Percentiles rank a stretch among this genome's conserved stretches.
Evolutionary conservation across 768 basidiomycete species (phyloP).

Genomic region (Lactarius psammicola): DNA sequence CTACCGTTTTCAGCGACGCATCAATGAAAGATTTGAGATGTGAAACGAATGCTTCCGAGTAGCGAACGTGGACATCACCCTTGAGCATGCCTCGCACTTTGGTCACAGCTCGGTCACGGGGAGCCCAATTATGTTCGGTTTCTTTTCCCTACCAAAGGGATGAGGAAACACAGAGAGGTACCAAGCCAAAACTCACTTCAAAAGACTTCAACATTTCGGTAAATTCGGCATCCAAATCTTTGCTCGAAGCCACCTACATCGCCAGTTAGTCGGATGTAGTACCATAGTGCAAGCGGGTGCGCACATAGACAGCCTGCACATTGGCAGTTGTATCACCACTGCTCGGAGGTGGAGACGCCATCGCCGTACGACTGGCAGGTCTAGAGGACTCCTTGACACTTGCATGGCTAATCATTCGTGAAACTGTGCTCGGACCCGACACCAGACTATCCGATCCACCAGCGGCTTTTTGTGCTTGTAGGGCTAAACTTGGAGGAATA

Average conservation of each 20-base stretch:
- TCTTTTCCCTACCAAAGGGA: slow-evolving; percentile 75
- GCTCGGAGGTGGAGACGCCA: slow-evolving; percentile 41
- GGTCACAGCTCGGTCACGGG: slow-evolving; percentile 72
- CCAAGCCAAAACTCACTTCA: slow-evolving; percentile 50
- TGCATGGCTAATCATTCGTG: slow-evolving; percentile 50
- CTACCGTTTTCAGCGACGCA: slow-evolving; percentile 79
- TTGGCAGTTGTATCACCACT: slow-evolving; percentile 44
- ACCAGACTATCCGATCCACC: slow-evolving; percentile 23
- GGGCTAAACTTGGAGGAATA: slow-evolving; percentile 69
- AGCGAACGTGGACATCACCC: slow-evolving; percentile 76
- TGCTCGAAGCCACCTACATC: slow-evolving; percentile 72
- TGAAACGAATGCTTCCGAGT: slow-evolving; percentile 68
- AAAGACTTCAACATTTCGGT: slow-evolving; percentile 74
- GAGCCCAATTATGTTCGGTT: slow-evolving; percentile 93
- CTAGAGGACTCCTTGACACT: slow-evolving; percentile 51
- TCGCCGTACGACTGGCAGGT: slow-evolving; percentile 60
- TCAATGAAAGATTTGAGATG: slow-evolving; percentile 80
- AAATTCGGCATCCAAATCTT: slow-evolving; percentile 87
- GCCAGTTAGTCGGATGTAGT: slow-evolving; percentile 2
- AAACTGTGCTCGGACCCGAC: slow-evolving; percentile 35
- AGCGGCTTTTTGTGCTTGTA: slow-evolving; percentile 52
- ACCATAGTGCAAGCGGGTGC: slow-evolving; percentile 32
- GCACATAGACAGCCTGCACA: slow-evolving; percentile 67
- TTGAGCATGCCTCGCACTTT: slow-evolving; percentile 87
- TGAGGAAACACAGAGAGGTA: slow-evolving; percentile 1